A percentile compares a stretch with the other conserved stretches of the same genome.
These are phyloP conservation scores for Pseudogymnoascus verrucosus DNA, from an alignment of 2,329 filamentous ascomycete genomes.

Conservation along the genomic window DNA sequence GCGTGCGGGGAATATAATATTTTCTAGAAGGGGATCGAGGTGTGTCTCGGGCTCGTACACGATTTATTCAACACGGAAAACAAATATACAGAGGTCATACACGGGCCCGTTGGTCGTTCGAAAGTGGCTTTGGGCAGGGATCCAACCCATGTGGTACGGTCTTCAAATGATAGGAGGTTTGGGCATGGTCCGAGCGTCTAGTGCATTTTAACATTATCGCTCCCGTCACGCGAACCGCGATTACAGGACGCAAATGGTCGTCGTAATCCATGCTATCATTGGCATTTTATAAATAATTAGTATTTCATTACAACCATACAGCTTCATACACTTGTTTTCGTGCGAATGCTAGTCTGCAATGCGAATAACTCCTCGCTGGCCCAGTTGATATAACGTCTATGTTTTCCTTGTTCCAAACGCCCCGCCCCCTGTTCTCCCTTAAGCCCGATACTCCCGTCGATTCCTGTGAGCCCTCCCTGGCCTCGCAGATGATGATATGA, in stretches of 20 bases:
- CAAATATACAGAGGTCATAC: slow-evolving; percentile 4
- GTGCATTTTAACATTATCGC: not conserved
- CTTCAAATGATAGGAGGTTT: slow-evolving; percentile 1
- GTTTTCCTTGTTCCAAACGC: not conserved
- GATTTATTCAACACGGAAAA: not conserved
- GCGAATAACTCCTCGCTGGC: not conserved
- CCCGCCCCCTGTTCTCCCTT: not conserved
- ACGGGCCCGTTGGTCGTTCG: not conserved
- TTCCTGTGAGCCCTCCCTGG: slow-evolving; percentile 9
- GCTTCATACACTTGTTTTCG: not conserved
- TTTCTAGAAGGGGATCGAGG: not conserved
- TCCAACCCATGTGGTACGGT: not conserved
- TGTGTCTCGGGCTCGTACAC: not conserved
- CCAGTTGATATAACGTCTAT: not conserved
- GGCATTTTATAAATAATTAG: not conserved
- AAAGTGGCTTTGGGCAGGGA: slow-evolving; percentile 6
- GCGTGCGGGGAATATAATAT: not conserved
- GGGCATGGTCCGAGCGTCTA: slow-evolving; percentile 5
- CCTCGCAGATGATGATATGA: slow-evolving; percentile 1
- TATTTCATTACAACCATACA: slow-evolving; percentile 2
- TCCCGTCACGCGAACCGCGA: not conserved
- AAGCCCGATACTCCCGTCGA: slow-evolving; percentile 2
- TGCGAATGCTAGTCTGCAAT: not conserved
- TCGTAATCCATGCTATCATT: not conserved
- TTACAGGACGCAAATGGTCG: not conserved